Evolutionary conservation across 208 protist genomes (phyloP), one percentile per base, ranked within the genome.

Genomic region (Leishmania aethiopica): DNA sequence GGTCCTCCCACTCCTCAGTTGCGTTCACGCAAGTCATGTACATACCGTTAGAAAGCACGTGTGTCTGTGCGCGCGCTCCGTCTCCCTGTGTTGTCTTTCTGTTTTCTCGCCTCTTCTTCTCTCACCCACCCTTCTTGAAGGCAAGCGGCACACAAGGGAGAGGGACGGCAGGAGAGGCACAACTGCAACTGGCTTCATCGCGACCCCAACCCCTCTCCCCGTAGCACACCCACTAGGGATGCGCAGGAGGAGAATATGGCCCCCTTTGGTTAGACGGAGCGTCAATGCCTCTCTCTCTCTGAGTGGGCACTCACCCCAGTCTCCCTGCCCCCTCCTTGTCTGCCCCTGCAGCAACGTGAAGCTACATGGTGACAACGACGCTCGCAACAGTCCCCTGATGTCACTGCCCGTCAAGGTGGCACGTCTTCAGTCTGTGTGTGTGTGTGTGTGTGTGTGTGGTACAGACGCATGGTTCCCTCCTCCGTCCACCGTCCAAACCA

Each of bases 11-110:
- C 42, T 35, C 25, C 25, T 35, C 70, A 74, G 45, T 37, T 15
- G 4, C 37, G 55, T 37, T 55, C 10, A 35, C 42, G 70, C 45
- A 37, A 74, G n/a, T 51, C 42, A 81, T 81, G 78, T 81, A 81
- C 78, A 81, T 81, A 81, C 45, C 53, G 37, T 25, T 71, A n/a
- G 2, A 22, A 0, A 8, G 40, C 57, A 55, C 13, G 17, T 57
- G 25, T 60, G 11, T 49, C 25, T 57, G 17, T 62, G 40, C 67
- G 32, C 60, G 45, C 10, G 42, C 19, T 81, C 15, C 22, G 11
- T 73, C 32, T 81, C 7, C 22, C 35, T 73, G 10, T 47, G 35
- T 79, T 35, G 11, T 25, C 62, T 75, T 83, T 28, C 28, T 22
- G 47, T 15, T 28, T 17, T 17, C 40, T 11, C 40, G 32, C 75